phyloP scores from a whole-genome alignment of 2,329 filamentous ascomycete species.

The Didymella pomorum region DNA sequence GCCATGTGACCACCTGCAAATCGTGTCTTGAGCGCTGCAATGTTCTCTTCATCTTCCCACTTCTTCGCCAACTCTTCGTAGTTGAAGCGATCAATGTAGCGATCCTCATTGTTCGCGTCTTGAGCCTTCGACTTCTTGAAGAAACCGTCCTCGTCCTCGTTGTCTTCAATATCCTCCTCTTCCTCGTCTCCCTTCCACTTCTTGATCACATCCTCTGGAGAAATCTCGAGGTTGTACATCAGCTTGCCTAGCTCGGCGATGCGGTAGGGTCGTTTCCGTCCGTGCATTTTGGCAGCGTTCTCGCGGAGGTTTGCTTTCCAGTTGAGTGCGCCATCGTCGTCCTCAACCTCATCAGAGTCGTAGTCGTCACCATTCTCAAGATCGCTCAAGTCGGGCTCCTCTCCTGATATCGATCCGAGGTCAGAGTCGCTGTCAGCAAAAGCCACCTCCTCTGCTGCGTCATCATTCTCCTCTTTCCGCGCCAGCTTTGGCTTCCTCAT shows the following conservation, averaged over 20 bases:
- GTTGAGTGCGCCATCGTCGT: slow-evolving; percentile 72
- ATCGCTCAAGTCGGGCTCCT: slow-evolving; percentile 51
- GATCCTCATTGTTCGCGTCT: slow-evolving; percentile 70
- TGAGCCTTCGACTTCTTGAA: slow-evolving; percentile 65
- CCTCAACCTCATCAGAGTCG: slow-evolving; percentile 63
- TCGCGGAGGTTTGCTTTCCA: slow-evolving; percentile 91
- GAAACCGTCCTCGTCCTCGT: slow-evolving; percentile 70
- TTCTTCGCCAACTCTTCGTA: slow-evolving; percentile 83
- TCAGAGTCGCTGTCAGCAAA: slow-evolving; percentile 99
- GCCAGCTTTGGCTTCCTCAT: slow-evolving; percentile 46
- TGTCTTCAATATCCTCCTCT: slow-evolving; percentile 60
- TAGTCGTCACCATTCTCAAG: slow-evolving; percentile 59
- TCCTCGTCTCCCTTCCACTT: slow-evolving; percentile 78
- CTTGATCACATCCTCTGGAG: slow-evolving; percentile 76
- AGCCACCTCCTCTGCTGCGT: slow-evolving; percentile 71
- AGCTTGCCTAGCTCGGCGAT: slow-evolving; percentile 83
- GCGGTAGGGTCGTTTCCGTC: slow-evolving; percentile 74
- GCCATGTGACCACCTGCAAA: slow-evolving; percentile 77
- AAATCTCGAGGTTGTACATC: slow-evolving; percentile 85
- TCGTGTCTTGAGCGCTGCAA: slow-evolving; percentile 75
- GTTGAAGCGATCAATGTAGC: slow-evolving; percentile 79
- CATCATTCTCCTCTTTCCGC: slow-evolving; percentile 43
- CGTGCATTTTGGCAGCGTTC: slow-evolving; percentile 75
- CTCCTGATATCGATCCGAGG: slow-evolving; percentile 81
- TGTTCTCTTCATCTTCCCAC: slow-evolving; percentile 81